Evolutionary conservation across 1,284 basidiomycete genomes (phyloP).

Genomic region (Mycosarcoma maydis): DNA sequence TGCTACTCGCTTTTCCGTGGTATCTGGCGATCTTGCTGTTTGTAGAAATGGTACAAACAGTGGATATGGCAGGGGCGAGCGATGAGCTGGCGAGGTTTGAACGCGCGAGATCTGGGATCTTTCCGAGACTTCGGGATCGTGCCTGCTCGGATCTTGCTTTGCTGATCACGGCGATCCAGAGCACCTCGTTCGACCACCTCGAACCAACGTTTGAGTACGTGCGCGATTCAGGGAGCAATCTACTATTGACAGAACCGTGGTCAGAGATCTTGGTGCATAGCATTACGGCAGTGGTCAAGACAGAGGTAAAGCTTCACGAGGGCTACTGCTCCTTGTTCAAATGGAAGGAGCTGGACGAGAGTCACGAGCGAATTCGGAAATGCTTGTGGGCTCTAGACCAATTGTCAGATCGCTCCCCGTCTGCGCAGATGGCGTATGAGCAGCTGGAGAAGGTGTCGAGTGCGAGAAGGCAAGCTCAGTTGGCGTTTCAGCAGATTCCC

Average conservation of each 20-base stretch:
- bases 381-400: conserved; percentile 21
- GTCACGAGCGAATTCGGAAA: conserved; percentile 3
- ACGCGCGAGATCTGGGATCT: conserved; percentile 12
- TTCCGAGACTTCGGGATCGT: conserved; percentile 15
- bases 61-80: conserved; percentile 19
- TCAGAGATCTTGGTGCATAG: conserved; percentile 25
- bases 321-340: conserved; percentile 16
- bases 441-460: conserved; percentile 7
- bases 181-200: conserved; percentile 8
- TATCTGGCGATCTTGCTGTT: conserved; percentile 25
- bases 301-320: conserved; percentile 23
- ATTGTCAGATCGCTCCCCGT: conserved; percentile 16
- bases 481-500: conserved; percentile 11
- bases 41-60: conserved; percentile 32
- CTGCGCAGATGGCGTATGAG: conserved; percentile 13
- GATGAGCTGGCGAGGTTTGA: conserved; percentile 6
- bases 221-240: conserved; percentile 15
- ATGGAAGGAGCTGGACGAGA: conserved; percentile 22
- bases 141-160: conserved; percentile 15
- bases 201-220: conserved; percentile 23
- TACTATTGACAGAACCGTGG: conserved; percentile 24
- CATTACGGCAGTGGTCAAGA: conserved; percentile 19
- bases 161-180: conserved; percentile 17
- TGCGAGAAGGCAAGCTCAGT: not conserved
- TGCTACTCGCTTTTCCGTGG: conserved; percentile 24